These are phyloP conservation scores for Rhizopogon vinicolor DNA, from an alignment of 768 basidiomycete species.

Conservation along the genomic window DNA sequence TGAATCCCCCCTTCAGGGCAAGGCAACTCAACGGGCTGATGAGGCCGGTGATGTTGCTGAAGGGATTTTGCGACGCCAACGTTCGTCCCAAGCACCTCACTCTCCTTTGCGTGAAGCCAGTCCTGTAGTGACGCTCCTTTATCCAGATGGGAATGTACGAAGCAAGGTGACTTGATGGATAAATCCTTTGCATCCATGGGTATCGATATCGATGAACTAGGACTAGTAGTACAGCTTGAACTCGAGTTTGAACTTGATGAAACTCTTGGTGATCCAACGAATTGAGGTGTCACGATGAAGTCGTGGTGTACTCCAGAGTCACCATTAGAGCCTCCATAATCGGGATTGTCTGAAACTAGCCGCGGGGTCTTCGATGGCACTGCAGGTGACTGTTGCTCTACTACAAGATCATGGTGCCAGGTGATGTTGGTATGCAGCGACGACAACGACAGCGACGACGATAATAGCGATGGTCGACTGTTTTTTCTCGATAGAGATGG, in stretches of 20 bases:
- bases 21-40: constrained; percentile 14
- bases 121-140: constrained; percentile 73
- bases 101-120: constrained; percentile 50
- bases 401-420: constrained; percentile 31
- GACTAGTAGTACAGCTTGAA: constrained; percentile 1
- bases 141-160: constrained; percentile 90
- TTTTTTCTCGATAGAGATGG: constrained; percentile 35
- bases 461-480: constrained; percentile 25
- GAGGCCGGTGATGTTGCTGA: constrained; percentile 20
- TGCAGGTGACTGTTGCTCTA: constrained; percentile 28
- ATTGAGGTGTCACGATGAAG: constrained; percentile 11
- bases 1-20: constrained; percentile 12
- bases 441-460: constrained; percentile 11
- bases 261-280: constrained; percentile 7
- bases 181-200: constrained; percentile 20
- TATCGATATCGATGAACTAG: constrained; percentile 22
- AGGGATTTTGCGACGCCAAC: constrained; percentile 51
- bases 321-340: no score
- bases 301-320: constrained; percentile 10
- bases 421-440: constrained; percentile 28
- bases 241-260: constrained; percentile 23
- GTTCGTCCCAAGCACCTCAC: constrained; percentile 24
- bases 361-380: constrained; percentile 14
- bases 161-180: constrained; percentile 68
- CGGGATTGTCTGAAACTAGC: constrained; percentile 1